phyloP scores from a whole-genome alignment of 2,329 filamentous ascomycete species.

The Colletotrichum navitas region DNA sequence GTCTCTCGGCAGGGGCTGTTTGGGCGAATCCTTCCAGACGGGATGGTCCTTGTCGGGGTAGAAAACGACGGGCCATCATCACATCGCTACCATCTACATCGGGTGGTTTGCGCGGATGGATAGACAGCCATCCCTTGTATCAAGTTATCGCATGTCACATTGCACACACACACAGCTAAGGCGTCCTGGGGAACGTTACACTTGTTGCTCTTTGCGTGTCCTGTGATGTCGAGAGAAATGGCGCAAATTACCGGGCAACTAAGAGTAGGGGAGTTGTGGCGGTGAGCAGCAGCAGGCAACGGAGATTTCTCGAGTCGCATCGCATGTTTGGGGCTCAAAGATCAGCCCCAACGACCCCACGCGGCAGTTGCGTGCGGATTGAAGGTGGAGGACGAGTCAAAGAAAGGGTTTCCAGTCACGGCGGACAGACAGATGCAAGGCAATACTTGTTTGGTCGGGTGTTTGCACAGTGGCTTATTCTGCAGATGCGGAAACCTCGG shows the following conservation, averaged over 20 bases:
- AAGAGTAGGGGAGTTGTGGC: constrained; percentile 8
- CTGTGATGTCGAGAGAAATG: constrained; percentile 21
- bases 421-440: constrained; percentile 31
- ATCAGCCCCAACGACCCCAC: constrained; percentile 25
- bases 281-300: constrained; percentile 20
- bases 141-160: constrained; percentile 12
- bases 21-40: constrained; percentile 27
- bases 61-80: constrained; percentile 1
- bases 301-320: constrained; percentile 18
- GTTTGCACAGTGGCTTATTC: constrained; percentile 23
- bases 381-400: not conserved
- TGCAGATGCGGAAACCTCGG: constrained; percentile 12
- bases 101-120: not conserved
- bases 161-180: constrained; percentile 15
- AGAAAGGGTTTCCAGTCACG: constrained; percentile 12
- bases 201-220: constrained; percentile 8
- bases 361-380: constrained; percentile 33
- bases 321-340: constrained; percentile 29
- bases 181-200: constrained; percentile 26
- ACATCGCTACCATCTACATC: constrained; percentile 10
- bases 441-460: constrained; percentile 29
- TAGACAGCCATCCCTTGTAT: constrained; percentile 30
- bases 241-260: not conserved
- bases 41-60: constrained; percentile 32
- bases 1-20: constrained; percentile 33